Evolutionary conservation across 2,329 filamentous ascomycete species (phyloP).

Genomic region (Fusarium mundagurra): DNA sequence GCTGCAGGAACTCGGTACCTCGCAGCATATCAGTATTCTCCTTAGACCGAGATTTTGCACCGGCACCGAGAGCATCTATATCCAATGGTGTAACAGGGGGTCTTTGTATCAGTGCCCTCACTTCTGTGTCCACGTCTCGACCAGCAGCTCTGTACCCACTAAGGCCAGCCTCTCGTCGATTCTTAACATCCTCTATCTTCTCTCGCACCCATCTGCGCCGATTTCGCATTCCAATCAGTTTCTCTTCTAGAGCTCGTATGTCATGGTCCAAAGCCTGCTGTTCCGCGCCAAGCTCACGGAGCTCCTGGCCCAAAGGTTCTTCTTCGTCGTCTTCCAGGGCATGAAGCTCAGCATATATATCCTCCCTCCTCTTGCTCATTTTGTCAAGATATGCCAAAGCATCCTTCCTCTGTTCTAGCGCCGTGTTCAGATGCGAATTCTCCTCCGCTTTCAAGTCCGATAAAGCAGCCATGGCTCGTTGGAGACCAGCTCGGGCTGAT

Average conservation of each 20-base stretch:
- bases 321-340: slow-evolving; percentile 65
- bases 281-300: slow-evolving; percentile 68
- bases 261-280: slow-evolving; percentile 65
- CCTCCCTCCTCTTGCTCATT: slow-evolving; percentile 60
- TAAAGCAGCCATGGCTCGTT: slow-evolving; percentile 70
- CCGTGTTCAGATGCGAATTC: slow-evolving; percentile 65
- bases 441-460: slow-evolving; percentile 75
- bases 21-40: slow-evolving; percentile 45
- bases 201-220: slow-evolving; percentile 67
- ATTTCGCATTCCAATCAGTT: slow-evolving; percentile 68
- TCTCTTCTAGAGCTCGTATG: slow-evolving; percentile 73
- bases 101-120: slow-evolving; percentile 66
- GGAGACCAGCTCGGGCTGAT: slow-evolving; percentile 72
- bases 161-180: slow-evolving; percentile 74
- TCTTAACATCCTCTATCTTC: slow-evolving; percentile 70
- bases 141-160: slow-evolving; percentile 76
- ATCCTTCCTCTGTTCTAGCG: slow-evolving; percentile 65
- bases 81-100: slow-evolving; percentile 66
- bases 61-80: slow-evolving; percentile 51
- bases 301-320: slow-evolving; percentile 68
- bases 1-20: slow-evolving; percentile 65
- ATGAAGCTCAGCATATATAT: slow-evolving; percentile 62
- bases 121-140: slow-evolving; percentile 70
- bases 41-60: slow-evolving; percentile 15
- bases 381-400: slow-evolving; percentile 67